Conservation (phyloP, 441 rosid genomes). For the Gossypium davidsonii region DNA sequence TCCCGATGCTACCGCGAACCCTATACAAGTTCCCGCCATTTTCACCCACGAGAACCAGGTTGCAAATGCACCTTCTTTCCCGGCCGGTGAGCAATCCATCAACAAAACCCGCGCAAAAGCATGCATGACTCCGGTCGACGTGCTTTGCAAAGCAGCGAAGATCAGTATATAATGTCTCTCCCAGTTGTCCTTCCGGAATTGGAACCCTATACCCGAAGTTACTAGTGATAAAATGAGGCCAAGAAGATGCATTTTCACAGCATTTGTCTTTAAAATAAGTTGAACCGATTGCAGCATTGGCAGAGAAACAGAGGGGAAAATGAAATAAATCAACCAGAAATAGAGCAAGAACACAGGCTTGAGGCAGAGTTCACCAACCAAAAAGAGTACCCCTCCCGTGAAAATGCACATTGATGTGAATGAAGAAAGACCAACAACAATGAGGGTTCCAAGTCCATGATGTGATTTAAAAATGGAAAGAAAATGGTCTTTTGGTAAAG, state of each 20-base stretch:
- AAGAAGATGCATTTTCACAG: conserved; percentile 43
- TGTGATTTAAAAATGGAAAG: conserved; percentile 35
- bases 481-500: conserved; percentile 21
- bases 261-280: conserved; percentile 21
- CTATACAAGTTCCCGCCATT: conserved; percentile 35
- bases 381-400: conserved; percentile 31
- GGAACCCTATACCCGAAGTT: conserved; percentile 41
- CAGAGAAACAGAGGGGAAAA: conserved; percentile 37
- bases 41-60: conserved; percentile 42
- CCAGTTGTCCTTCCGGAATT: conserved; percentile 33
- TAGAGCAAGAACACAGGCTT: conserved; percentile 31
- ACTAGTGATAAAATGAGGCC: conserved; percentile 37
- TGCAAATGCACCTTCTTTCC: conserved; percentile 47
- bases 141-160: conserved; percentile 43
- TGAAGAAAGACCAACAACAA: conserved; percentile 32
- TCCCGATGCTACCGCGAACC: conserved; percentile 41
- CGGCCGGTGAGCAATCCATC: conserved; percentile 41
- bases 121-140: conserved; percentile 37
- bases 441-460: conserved; percentile 36
- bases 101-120: conserved; percentile 40
- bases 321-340: conserved; percentile 38
- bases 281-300: conserved; percentile 41
- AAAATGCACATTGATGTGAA: conserved; percentile 52
- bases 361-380: conserved; percentile 43
- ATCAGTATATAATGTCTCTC: conserved; percentile 22